Conservation (phyloP, 345 rosid species). For the Heritiera fomes region DNA sequence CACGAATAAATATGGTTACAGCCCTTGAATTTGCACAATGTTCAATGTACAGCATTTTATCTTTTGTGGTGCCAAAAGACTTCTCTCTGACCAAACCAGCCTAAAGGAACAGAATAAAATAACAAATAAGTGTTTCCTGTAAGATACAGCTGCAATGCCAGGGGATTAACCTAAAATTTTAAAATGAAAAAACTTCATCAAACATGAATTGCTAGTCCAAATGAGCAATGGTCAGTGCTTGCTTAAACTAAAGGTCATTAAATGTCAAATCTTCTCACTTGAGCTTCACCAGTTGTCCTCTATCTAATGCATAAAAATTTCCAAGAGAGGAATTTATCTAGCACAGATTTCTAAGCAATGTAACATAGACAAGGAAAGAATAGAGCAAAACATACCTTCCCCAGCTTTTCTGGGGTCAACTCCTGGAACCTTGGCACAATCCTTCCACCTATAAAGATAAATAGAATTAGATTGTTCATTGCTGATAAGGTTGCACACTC, state of each 20-base stretch:
- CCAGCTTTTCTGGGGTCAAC: constrained; percentile 88
- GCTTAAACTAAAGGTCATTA: neutral
- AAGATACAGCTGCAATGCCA: neutral
- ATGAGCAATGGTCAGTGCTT: neutral
- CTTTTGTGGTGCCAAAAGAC: constrained; percentile 82
- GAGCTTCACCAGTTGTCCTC: neutral
- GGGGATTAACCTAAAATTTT: neutral
- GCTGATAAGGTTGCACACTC: constrained; percentile 1
- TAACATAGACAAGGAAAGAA: neutral
- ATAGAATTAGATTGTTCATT: constrained; percentile 18
- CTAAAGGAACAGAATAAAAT: constrained; percentile 34
- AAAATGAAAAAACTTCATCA: constrained; percentile 1
- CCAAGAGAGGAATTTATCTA: neutral
- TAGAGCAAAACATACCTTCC: constrained; percentile 56
- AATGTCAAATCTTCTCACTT: neutral
- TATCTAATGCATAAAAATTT: neutral
- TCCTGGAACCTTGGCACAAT: constrained; percentile 98
- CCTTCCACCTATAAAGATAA: constrained; percentile 69
- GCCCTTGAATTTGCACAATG: constrained; percentile 84
- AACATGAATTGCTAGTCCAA: neutral
- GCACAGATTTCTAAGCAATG: neutral
- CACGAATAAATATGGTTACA: constrained; percentile 86
- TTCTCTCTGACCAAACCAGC: constrained; percentile 85
- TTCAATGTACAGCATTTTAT: constrained; percentile 76
- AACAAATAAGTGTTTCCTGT: constrained; percentile 9